These are phyloP conservation scores for Nicotiana paniculata DNA, from an alignment of 257 asterid species.

Conservation along the genomic window DNA sequence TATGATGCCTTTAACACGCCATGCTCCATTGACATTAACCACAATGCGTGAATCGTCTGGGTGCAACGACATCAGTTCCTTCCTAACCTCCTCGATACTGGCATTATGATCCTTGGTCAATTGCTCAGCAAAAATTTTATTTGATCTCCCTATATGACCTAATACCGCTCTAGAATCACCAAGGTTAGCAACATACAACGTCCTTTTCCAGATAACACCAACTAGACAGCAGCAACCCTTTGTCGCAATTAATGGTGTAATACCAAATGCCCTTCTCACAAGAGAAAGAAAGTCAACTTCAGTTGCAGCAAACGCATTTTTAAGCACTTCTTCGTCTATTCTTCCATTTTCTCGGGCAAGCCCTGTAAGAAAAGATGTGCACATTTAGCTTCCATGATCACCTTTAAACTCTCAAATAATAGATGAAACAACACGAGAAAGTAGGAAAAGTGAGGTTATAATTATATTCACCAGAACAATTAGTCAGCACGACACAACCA, in stretches of 20 bases:
- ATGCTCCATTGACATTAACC: constrained; percentile 42
- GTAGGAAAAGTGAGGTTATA: not conserved
- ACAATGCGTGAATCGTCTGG: constrained; percentile 62
- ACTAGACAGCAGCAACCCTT: constrained; percentile 79
- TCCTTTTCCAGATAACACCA: constrained; percentile 63
- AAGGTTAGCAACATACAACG: constrained; percentile 55
- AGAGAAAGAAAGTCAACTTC: constrained; percentile 51
- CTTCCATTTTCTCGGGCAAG: constrained; percentile 52
- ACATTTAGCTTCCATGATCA: not conserved
- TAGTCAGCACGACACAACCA: not conserved
- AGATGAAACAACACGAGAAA: not conserved
- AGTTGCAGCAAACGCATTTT: constrained; percentile 49
- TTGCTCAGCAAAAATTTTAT: constrained; percentile 58
- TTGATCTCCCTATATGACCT: constrained; percentile 41
- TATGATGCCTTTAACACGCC: constrained; percentile 89
- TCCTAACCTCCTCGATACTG: constrained; percentile 54
- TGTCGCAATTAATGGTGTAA: constrained; percentile 44
- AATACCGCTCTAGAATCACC: constrained; percentile 91
- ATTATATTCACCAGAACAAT: not conserved
- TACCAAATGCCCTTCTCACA: constrained; percentile 40
- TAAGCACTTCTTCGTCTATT: constrained; percentile 46
- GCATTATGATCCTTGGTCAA: constrained; percentile 76
- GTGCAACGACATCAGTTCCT: constrained; percentile 50
- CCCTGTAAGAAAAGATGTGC: constrained; percentile 29
- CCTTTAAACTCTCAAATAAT: not conserved